phyloP scores from a whole-genome alignment of 2,329 filamentous ascomycete genomes.

The Teratosphaeria destructans region DNA sequence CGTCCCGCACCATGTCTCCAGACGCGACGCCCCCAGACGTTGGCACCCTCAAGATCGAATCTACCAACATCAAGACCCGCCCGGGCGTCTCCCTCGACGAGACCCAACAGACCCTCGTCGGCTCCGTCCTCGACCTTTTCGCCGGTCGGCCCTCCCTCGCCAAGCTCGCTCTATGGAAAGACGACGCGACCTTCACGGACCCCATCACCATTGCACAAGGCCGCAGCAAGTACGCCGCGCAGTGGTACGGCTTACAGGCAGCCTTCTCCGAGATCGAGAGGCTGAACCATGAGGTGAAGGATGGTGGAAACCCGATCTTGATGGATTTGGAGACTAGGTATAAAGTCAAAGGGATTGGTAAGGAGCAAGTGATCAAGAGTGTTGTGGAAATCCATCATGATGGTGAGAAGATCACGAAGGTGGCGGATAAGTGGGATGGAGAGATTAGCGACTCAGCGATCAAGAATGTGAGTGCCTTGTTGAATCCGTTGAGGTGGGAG shows the following conservation, averaged over 20 bases:
- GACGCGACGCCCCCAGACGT: conserved; percentile 6
- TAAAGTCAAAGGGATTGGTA: conserved; percentile 43
- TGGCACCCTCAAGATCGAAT: conserved; percentile 39
- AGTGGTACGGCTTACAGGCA: conserved; percentile 50
- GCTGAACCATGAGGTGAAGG: conserved; percentile 43
- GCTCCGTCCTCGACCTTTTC: conserved; percentile 52
- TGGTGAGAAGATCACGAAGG: conserved; percentile 38
- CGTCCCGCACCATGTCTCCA: conserved; percentile 11
- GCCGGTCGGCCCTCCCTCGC: conserved; percentile 48
- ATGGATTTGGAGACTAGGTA: conserved; percentile 45
- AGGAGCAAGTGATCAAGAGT: conserved; percentile 41
- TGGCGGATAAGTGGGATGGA: conserved; percentile 46
- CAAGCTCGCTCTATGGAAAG: conserved; percentile 51
- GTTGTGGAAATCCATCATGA: conserved; percentile 38
- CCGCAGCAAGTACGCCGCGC: conserved; percentile 41
- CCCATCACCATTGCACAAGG: conserved; percentile 49
- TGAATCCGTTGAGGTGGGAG: conserved; percentile 30
- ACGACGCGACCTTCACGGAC: conserved; percentile 48
- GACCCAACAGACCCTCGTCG: conserved; percentile 45
- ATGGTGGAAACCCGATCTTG: conserved; percentile 48
- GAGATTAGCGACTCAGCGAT: conserved; percentile 41
- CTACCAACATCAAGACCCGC: conserved; percentile 43
- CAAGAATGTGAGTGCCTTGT: conserved; percentile 39
- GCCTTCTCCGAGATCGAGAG: conserved; percentile 50
- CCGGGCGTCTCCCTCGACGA: conserved; percentile 41